Percentiles rank a stretch among this genome's conserved stretches.
Conservation (phyloP, 1,139 yeast species). For the Geotrichum aggregatum region DNA sequence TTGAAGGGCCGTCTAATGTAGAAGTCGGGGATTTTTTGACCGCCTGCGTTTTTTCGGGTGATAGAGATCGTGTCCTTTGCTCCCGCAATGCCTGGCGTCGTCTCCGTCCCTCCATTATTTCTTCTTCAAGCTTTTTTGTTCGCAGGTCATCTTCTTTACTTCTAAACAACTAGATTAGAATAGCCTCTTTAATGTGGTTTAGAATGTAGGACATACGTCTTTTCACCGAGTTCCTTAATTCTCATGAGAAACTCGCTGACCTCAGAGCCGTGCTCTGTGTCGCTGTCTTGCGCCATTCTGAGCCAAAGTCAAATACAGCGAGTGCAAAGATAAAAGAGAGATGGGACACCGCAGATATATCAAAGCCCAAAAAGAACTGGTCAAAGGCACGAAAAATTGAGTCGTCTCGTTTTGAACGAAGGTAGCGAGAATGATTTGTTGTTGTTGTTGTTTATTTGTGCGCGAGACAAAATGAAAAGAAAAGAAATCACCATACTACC, state of each 20-base stretch:
- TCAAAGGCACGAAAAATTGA: background rate
- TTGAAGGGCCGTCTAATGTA: conserved; percentile 2
- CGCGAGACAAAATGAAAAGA: too few relatives aligned
- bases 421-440: background rate
- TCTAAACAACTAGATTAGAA: conserved; percentile 20
- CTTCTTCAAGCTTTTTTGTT: conserved; percentile 37
- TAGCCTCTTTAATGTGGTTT: background rate
- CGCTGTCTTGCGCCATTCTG: conserved; percentile 11
- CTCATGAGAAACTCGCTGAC: conserved; percentile 39
- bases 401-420: background rate
- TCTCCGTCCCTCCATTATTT: conserved; percentile 35
- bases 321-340: too few relatives aligned
- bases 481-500: too few relatives aligned
- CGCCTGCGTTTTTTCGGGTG: conserved; percentile 27
- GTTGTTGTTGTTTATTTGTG: background rate
- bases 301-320: background rate
- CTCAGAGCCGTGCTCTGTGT: conserved; percentile 26
- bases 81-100: conserved; percentile 35
- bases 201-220: conserved; percentile 29
- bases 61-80: conserved; percentile 31
- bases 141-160: conserved; percentile 40
- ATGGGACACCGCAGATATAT: background rate
- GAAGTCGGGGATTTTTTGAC: background rate
- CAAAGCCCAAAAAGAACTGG: background rate
- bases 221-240: conserved; percentile 38